These are phyloP conservation scores for Fusarium sp. DNA, from an alignment of 2,329 filamentous ascomycete species.

Conservation along the genomic window DNA sequence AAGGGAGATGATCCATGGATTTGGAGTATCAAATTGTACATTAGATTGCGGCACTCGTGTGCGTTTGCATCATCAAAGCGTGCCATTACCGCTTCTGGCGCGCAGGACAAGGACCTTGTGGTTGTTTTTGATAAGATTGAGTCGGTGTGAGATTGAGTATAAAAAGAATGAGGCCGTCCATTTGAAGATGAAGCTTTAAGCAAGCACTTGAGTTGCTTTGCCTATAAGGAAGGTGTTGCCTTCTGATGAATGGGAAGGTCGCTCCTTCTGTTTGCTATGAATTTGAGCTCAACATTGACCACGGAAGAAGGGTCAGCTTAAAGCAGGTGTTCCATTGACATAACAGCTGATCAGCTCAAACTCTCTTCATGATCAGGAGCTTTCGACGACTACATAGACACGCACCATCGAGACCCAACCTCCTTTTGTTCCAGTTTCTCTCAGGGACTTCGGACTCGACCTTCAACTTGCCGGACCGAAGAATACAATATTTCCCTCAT, in stretches of 20 bases:
- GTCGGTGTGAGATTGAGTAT: conserved; percentile 29
- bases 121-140: conserved; percentile 17
- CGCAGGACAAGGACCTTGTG: not conserved
- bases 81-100: conserved; percentile 14
- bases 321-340: not conserved
- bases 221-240: not conserved
- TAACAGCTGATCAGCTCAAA: not conserved
- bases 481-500: conserved; percentile 37
- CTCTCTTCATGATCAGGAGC: not conserved
- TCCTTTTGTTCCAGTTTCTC: conserved; percentile 16
- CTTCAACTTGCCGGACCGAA: not conserved
- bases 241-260: not conserved
- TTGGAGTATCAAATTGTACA: not conserved
- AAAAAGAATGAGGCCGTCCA: conserved; percentile 36
- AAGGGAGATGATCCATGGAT: conserved; percentile 6
- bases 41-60: conserved; percentile 6
- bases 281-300: not conserved
- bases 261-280: not conserved
- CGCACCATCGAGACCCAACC: not conserved
- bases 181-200: not conserved
- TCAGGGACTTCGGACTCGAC: not conserved
- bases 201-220: conserved; percentile 6
- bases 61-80: conserved; percentile 25
- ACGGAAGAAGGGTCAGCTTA: not conserved
- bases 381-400: not conserved